These are phyloP conservation scores for Kwoniella dejecticola DNA, from an alignment of 768 basidiomycete species.

Conservation along the genomic window DNA sequence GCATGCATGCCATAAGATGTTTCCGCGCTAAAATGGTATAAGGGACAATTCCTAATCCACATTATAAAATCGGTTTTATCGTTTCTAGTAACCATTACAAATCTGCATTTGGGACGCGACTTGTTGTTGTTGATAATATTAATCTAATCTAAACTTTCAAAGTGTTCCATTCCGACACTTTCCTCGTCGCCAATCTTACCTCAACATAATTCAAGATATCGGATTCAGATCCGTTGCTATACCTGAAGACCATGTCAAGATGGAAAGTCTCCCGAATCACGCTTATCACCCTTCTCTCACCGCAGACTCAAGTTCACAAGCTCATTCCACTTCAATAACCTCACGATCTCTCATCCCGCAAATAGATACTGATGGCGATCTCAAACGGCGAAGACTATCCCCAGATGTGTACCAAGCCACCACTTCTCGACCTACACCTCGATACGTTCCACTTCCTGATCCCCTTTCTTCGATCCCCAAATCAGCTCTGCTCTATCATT, in stretches of 20 bases:
- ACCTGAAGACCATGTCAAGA: too few species aligned
- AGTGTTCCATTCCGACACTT: not conserved
- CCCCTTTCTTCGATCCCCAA: not conserved
- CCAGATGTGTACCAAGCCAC: constrained; percentile 8
- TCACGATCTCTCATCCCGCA: not conserved
- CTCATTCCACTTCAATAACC: too few species aligned
- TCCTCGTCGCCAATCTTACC: not conserved
- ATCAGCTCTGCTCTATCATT: constrained; percentile 33
- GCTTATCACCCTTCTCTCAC: too few species aligned
- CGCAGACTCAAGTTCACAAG: too few species aligned
- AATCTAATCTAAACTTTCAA: not conserved
- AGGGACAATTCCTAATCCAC: too few species aligned
- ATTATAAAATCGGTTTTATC: too few species aligned
- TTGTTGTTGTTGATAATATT: not conserved
- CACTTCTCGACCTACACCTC: not conserved
- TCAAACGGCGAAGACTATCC: constrained; percentile 17
- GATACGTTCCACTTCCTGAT: not conserved
- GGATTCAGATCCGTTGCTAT: too few species aligned
- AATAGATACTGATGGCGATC: not conserved
- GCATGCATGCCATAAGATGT: not conserved
- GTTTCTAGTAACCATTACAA: too few species aligned
- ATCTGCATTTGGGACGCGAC: not conserved
- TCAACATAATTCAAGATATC: too few species aligned
- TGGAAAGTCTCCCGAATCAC: too few species aligned
- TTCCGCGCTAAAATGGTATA: too few species aligned